Evolutionary conservation across 345 rosid genomes (phyloP).

Genomic region (Pistacia integerrima): DNA sequence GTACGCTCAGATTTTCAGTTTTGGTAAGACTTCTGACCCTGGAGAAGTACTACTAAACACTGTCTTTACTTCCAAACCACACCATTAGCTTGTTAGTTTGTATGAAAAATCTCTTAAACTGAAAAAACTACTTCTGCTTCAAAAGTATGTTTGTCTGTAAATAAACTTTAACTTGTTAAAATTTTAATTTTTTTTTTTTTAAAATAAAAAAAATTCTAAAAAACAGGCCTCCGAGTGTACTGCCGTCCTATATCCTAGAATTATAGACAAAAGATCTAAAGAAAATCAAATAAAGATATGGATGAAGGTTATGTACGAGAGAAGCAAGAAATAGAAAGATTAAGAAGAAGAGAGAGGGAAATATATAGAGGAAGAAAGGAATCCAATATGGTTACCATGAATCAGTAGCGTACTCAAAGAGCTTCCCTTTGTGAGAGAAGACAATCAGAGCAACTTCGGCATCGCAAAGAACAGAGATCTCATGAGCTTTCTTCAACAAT

Average conservation of each 20-base stretch:
- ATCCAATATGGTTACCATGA: constrained; percentile 39
- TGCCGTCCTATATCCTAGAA: neutral
- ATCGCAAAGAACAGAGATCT: constrained; percentile 78
- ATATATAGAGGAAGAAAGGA: neutral
- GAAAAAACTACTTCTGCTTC: neutral
- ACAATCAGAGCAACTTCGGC: constrained; percentile 78
- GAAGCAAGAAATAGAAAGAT: neutral
- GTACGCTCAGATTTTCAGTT: neutral
- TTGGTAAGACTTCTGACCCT: neutral
- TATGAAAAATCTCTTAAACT: neutral
- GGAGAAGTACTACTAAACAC: neutral
- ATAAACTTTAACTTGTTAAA: no score
- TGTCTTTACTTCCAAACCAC: neutral
- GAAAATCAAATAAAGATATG: neutral
- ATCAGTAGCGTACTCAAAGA: constrained; percentile 72
- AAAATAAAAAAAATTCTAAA: neutral
- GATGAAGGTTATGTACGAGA: neutral
- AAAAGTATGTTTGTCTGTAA: neutral
- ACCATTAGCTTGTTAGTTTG: neutral
- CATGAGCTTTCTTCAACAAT: constrained; percentile 80
- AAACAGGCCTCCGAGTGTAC: neutral
- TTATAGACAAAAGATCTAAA: neutral
- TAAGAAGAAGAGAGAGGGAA: no score
- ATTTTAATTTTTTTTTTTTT: no score
- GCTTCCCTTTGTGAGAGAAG: constrained; percentile 80